Evolutionary conservation across 257 asterid genomes (phyloP).

Genomic region (Cordia subcordata): DNA sequence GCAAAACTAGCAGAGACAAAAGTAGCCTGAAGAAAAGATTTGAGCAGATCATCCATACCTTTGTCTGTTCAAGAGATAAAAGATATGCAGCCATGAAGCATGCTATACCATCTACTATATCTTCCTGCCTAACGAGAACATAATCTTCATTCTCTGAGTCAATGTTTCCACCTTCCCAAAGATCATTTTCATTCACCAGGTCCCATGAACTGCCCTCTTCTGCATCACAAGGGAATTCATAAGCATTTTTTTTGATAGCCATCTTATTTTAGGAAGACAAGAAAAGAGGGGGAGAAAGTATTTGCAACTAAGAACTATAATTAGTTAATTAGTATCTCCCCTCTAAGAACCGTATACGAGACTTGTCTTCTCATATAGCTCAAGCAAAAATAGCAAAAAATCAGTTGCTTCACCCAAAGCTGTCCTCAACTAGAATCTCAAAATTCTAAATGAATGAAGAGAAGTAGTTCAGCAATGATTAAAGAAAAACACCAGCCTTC

Average conservation of each 20-base stretch:
- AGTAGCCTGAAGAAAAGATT: background rate
- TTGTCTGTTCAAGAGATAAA: constrained; percentile 82
- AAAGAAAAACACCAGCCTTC: too few relatives aligned
- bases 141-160: constrained; percentile 71
- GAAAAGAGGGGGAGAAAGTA: too few relatives aligned
- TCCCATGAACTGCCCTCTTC: constrained; percentile 96
- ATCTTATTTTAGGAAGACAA: background rate
- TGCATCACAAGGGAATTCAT: constrained; percentile 33
- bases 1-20: background rate
- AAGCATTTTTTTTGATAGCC: background rate
- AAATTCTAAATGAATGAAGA: too few relatives aligned
- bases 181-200: constrained; percentile 74
- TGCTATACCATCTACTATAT: constrained; percentile 94
- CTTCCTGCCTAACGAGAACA: constrained; percentile 93
- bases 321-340: too few relatives aligned
- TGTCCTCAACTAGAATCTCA: too few relatives aligned
- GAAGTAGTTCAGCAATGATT: too few relatives aligned
- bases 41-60: constrained; percentile 37
- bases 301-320: too few relatives aligned
- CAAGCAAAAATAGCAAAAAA: too few relatives aligned
- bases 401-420: too few relatives aligned
- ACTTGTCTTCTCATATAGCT: too few relatives aligned
- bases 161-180: constrained; percentile 73
- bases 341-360: too few relatives aligned
- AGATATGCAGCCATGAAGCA: constrained; percentile 97